A percentile compares a stretch with the other conserved stretches of the same genome.
phyloP scores from a whole-genome alignment of 2,329 filamentous ascomycete genomes.

The Microsporum canis region DNA sequence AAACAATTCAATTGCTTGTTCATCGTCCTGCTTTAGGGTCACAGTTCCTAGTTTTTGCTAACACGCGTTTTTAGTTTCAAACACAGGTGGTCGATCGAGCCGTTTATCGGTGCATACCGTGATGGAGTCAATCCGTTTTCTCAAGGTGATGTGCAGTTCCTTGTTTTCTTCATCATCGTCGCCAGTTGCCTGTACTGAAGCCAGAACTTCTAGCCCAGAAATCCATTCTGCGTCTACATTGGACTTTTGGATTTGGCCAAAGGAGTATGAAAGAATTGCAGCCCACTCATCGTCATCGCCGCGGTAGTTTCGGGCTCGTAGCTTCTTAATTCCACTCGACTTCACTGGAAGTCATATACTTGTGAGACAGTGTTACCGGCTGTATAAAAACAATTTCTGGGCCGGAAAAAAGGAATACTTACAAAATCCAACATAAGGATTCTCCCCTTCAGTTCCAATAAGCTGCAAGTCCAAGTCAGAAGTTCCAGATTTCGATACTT shows the following conservation, averaged over 20 bases:
- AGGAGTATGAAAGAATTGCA: slow-evolving; percentile 25
- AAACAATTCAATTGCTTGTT: slow-evolving; percentile 45
- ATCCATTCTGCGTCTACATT: slow-evolving; percentile 15
- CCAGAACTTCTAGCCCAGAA: slow-evolving; percentile 24
- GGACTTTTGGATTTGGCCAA: slow-evolving; percentile 22
- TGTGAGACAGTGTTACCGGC: background rate
- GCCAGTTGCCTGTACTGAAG: slow-evolving; percentile 15
- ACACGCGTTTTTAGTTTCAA: slow-evolving; percentile 7
- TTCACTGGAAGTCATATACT: slow-evolving; percentile 24
- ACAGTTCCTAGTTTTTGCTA: slow-evolving; percentile 46
- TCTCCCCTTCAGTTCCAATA: slow-evolving; percentile 47
- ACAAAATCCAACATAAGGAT: slow-evolving; percentile 42
- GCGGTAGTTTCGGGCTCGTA: slow-evolving; percentile 35
- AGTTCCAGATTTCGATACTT: slow-evolving; percentile 32
- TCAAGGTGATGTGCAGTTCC: slow-evolving; percentile 31
- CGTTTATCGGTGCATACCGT: slow-evolving; percentile 24
- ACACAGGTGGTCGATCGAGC: background rate
- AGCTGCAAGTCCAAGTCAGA: slow-evolving; percentile 43
- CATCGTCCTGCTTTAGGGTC: slow-evolving; percentile 40
- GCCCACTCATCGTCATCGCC: slow-evolving; percentile 35
- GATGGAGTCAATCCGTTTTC: slow-evolving; percentile 40
- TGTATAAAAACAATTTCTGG: background rate
- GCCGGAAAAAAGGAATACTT: slow-evolving; percentile 10
- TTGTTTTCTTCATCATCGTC: slow-evolving; percentile 21
- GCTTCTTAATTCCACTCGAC: slow-evolving; percentile 25